phyloP scores from a whole-genome alignment of 768 basidiomycete genomes.

The Candolleomyces eurysporus region DNA sequence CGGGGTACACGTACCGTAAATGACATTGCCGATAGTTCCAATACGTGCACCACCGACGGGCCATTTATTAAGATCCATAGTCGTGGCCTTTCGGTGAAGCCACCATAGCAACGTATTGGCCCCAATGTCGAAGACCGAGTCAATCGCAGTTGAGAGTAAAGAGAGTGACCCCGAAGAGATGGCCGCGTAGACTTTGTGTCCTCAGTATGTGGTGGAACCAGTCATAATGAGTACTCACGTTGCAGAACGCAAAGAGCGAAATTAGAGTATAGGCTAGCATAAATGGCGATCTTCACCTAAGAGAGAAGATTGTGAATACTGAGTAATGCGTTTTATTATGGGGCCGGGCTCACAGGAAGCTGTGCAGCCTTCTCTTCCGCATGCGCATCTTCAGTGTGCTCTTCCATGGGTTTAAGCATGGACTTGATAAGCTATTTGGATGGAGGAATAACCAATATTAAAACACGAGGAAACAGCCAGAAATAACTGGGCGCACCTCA shows the following conservation, averaged over 20 bases:
- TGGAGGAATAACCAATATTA: slow-evolving; percentile 9
- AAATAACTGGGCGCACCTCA: slow-evolving; percentile 42
- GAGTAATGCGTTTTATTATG: not conserved
- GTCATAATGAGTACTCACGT: slow-evolving; percentile 36
- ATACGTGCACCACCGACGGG: slow-evolving; percentile 89
- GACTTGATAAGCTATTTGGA: slow-evolving; percentile 68
- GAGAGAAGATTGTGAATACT: slow-evolving; percentile 1
- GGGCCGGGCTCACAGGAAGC: slow-evolving; percentile 51
- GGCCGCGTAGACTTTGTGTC: slow-evolving; percentile 80
- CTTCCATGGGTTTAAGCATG: slow-evolving; percentile 89
- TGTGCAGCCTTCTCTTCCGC: slow-evolving; percentile 65
- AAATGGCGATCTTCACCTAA: slow-evolving; percentile 87
- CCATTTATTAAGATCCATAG: slow-evolving; percentile 83
- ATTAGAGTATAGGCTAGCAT: slow-evolving; percentile 80
- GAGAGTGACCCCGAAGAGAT: slow-evolving; percentile 81
- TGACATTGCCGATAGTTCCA: slow-evolving; percentile 86
- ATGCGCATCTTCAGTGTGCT: slow-evolving; percentile 80
- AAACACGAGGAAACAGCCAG: not conserved
- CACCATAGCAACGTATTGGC: slow-evolving; percentile 81
- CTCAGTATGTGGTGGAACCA: not conserved
- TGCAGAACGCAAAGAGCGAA: slow-evolving; percentile 69
- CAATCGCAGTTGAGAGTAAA: slow-evolving; percentile 85
- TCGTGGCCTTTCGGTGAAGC: slow-evolving; percentile 70
- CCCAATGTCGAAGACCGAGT: slow-evolving; percentile 82
- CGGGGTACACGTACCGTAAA: slow-evolving; percentile 59